Percentiles rank a stretch among this genome's conserved stretches.
Evolutionary conservation across 2,329 filamentous ascomycete genomes (phyloP).

Genomic region (Clonostachys rhizophaga): DNA sequence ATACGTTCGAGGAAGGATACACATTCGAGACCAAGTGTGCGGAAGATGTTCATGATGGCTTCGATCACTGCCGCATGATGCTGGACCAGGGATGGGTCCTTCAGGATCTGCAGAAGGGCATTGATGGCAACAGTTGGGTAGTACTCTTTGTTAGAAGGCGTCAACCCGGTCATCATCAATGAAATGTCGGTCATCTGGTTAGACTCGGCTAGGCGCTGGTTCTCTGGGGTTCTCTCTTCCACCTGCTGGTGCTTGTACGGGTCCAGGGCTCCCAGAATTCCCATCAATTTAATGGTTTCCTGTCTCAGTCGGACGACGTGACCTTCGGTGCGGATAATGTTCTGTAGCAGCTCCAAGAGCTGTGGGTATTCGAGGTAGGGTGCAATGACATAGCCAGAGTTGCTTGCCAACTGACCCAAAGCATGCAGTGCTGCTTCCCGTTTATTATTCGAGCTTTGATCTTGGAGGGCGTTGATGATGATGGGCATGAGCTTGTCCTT

Average conservation of each 20-base stretch:
- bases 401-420: slow-evolving; percentile 87
- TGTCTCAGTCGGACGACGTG: slow-evolving; percentile 80
- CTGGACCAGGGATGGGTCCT: slow-evolving; percentile 82
- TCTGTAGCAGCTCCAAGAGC: slow-evolving; percentile 85
- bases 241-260: slow-evolving; percentile 96
- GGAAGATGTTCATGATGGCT: slow-evolving; percentile 98
- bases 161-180: slow-evolving; percentile 95
- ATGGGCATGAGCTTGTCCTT: slow-evolving; percentile 91
- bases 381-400: slow-evolving; percentile 95
- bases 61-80: slow-evolving; percentile 94
- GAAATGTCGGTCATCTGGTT: slow-evolving; percentile 84
- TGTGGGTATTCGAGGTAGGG: slow-evolving; percentile 95
- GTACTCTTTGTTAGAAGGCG: slow-evolving; percentile 96
- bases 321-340: slow-evolving; percentile 86
- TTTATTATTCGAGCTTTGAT: slow-evolving; percentile 85
- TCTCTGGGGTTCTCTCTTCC: slow-evolving; percentile 81
- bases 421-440: slow-evolving; percentile 88
- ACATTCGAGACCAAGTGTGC: slow-evolving; percentile 91
- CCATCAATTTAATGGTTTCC: slow-evolving; percentile 95
- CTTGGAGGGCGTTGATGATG: slow-evolving; percentile 89
- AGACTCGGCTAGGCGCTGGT: slow-evolving; percentile 60
- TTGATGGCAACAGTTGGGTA: slow-evolving; percentile 98
- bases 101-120: slow-evolving; percentile 85
- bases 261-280: slow-evolving; percentile 89
- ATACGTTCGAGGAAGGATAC: slow-evolving; percentile 93